These are phyloP conservation scores for Centella asiatica DNA, from an alignment of 129 eudicot species.

Conservation along the genomic window DNA sequence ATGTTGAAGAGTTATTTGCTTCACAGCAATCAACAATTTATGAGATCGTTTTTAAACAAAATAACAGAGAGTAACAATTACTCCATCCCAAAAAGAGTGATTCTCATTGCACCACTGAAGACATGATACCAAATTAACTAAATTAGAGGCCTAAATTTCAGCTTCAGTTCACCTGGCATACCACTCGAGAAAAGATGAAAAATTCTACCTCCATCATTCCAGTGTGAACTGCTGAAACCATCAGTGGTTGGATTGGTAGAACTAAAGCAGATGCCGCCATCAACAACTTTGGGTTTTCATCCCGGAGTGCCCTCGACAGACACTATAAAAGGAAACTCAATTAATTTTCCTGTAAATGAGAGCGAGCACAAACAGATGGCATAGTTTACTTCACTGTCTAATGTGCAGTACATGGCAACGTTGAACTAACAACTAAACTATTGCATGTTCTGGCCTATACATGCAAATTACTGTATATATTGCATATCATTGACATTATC, in stretches of 20 bases:
- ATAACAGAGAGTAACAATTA: no score
- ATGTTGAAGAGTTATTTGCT: no score
- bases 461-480: no score
- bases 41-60: no score
- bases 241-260: slow-evolving; percentile 86
- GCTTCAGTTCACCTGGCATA: not conserved
- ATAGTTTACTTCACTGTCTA: slow-evolving; percentile 1
- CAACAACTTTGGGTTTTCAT: slow-evolving; percentile 67
- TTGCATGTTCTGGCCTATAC: no score
- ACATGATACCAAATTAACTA: not conserved
- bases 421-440: not conserved
- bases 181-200: not conserved
- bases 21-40: no score
- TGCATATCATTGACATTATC: no score
- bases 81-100: no score
- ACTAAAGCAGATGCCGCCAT: slow-evolving; percentile 93
- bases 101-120: not conserved
- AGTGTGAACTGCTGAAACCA: slow-evolving; percentile 96
- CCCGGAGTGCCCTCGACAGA: slow-evolving; percentile 75
- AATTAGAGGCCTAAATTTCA: not conserved
- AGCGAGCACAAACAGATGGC: not conserved
- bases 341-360: not conserved
- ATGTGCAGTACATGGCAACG: no score
- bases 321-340: slow-evolving; percentile 36
- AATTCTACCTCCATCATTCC: slow-evolving; percentile 90